These are phyloP conservation scores for Aureobasidium sp. DNA, from an alignment of 2,329 filamentous ascomycete genomes.

Conservation along the genomic window DNA sequence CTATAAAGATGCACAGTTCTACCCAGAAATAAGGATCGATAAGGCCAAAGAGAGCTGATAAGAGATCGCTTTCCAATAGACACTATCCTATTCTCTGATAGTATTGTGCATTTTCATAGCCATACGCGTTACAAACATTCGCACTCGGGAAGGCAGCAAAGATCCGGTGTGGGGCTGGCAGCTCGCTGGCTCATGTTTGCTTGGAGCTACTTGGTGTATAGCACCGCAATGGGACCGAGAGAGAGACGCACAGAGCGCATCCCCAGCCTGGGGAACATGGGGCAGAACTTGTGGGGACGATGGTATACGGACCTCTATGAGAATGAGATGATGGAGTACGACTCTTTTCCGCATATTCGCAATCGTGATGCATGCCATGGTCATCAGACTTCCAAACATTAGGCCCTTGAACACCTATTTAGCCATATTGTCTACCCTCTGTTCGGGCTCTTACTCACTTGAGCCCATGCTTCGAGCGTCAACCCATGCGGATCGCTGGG, in stretches of 20 bases:
- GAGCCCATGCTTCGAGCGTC: conserved; percentile 21
- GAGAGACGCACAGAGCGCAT: neutral
- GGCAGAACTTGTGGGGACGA: conserved; percentile 30
- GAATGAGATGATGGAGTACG: conserved; percentile 44
- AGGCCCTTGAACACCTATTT: conserved; percentile 33
- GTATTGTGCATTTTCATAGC: too few relatives aligned
- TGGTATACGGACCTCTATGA: conserved; percentile 44
- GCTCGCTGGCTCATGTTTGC: too few relatives aligned
- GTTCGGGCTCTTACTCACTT: neutral
- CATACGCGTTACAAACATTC: too few relatives aligned
- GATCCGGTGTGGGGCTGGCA: too few relatives aligned
- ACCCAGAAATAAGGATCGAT: too few relatives aligned
- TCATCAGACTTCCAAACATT: conserved; percentile 35
- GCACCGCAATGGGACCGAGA: conserved; percentile 1
- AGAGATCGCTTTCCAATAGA: too few relatives aligned
- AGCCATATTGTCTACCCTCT: neutral
- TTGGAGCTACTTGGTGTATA: neutral
- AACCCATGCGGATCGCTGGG: conserved; percentile 18
- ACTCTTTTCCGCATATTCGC: conserved; percentile 44
- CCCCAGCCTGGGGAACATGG: neutral
- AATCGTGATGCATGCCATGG: conserved; percentile 43
- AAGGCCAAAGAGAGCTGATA: neutral
- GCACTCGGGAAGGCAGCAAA: too few relatives aligned
- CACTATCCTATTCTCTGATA: too few relatives aligned
- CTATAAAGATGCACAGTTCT: too few relatives aligned